Percentiles rank a stretch among this genome's conserved stretches.
These are phyloP conservation scores for Parachlorella kessleri DNA, from an alignment of 139 green algal genomes.

Conservation along the genomic window DNA sequence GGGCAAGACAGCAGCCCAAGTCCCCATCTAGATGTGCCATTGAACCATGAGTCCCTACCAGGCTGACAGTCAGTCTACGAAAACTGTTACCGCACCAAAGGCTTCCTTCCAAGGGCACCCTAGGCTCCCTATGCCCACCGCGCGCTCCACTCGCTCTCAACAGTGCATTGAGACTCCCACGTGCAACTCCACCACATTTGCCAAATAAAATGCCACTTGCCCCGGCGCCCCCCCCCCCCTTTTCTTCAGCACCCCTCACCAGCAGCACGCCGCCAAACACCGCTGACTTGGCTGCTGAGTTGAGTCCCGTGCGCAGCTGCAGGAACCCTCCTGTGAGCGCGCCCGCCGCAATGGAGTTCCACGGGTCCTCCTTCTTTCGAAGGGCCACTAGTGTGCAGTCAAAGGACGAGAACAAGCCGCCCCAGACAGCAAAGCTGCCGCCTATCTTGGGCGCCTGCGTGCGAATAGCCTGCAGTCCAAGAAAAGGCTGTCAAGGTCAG, in stretches of 20 bases:
- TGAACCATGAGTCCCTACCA: no score
- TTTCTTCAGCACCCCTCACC: constrained; percentile 46
- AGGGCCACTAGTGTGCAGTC: constrained; percentile 96
- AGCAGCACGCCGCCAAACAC: constrained; percentile 94
- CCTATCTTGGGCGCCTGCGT: constrained; percentile 92
- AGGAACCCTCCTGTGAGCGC: constrained; percentile 94
- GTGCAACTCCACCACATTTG: no score
- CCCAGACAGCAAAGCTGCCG: constrained; percentile 99
- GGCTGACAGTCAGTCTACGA: no score
- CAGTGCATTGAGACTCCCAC: no score
- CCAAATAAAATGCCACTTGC: no score
- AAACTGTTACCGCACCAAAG: no score
- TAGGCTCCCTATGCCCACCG: no score
- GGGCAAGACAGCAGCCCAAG: no score
- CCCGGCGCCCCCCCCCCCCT: neutral
- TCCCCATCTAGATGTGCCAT: no score
- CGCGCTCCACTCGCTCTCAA: no score
- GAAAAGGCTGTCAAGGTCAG: no score
- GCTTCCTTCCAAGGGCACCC: no score
- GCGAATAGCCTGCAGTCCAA: constrained; percentile 68
- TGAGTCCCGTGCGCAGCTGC: constrained; percentile 84
- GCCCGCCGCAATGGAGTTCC: constrained; percentile 95
- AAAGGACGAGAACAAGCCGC: constrained; percentile 96
- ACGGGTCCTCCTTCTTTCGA: constrained; percentile 97
- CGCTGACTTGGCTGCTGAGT: constrained; percentile 76